These are phyloP conservation scores for Phialophora verrucosa DNA, from an alignment of 2,329 filamentous ascomycete species.

Conservation along the genomic window DNA sequence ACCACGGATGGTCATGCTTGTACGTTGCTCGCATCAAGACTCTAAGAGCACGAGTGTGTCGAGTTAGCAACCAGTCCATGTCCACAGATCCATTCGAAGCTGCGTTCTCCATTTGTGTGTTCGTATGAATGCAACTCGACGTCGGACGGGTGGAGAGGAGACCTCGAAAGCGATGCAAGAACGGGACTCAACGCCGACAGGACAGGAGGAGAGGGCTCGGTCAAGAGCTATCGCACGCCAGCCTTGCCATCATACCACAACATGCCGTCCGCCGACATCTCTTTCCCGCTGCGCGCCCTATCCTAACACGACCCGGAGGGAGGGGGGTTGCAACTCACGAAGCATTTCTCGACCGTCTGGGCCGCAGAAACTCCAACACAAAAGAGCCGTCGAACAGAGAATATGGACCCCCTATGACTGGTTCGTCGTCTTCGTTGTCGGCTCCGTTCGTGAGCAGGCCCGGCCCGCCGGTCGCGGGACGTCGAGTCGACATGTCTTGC, in stretches of 20 bases:
- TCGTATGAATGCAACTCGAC: not conserved
- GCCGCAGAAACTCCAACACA: slow-evolving; percentile 29
- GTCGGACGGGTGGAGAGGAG: too few relatives aligned
- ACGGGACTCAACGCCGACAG: not conserved
- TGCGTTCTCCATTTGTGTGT: not conserved
- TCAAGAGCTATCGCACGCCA: too few relatives aligned
- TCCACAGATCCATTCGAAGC: not conserved
- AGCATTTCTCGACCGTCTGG: slow-evolving; percentile 26
- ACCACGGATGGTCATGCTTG: slow-evolving; percentile 28
- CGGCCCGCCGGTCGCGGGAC: not conserved
- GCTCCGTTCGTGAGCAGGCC: not conserved
- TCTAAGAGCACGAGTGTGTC: not conserved
- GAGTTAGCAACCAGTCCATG: not conserved
- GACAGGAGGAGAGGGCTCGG: too few relatives aligned
- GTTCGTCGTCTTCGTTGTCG: slow-evolving; percentile 7
- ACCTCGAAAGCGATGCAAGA: not conserved
- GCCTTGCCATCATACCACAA: too few relatives aligned
- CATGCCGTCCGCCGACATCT: too few relatives aligned
- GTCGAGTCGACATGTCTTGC: not conserved
- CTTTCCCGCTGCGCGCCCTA: too few relatives aligned
- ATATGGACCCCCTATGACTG: slow-evolving; percentile 28
- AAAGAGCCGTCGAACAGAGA: slow-evolving; percentile 27
- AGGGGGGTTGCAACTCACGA: slow-evolving; percentile 23
- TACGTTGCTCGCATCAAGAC: slow-evolving; percentile 31
- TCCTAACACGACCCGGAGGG: not conserved